Evolutionary conservation across 208 protist genomes (phyloP), one percentile per base, ranked within the genome.

Genomic region (Blastocrithidia nonstop): DNA sequence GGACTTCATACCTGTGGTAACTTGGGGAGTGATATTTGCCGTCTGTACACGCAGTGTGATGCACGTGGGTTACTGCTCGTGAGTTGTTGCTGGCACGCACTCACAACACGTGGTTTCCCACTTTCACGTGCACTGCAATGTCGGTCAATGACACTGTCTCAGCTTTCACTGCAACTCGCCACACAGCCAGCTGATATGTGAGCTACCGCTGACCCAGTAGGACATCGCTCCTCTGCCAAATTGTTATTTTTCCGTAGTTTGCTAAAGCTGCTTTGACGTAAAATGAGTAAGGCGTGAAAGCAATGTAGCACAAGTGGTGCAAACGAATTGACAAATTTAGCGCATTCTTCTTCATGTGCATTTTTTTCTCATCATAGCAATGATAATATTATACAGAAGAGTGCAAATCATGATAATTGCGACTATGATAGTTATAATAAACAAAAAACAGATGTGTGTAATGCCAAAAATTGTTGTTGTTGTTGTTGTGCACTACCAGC

Each of bases 61-160:
- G 63, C 80, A 7, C 65, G 48, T 27, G 78, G 75, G 4, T 42
- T 93, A 43, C 58, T 88, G 50, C 71, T 93, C 6, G 84, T 93
- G 16, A 93, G 84, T 63, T 93, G 84, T 57, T 93, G 84, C 57
- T 93, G 84, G 84, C 76, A 93, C 41, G 66, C 77, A 0, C 49
- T 93, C 8, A 90, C 79, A 16, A 42, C 53, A 19, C 17, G 48
- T 0, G 76, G 74, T 1, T 93, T 93, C 47, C 84, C 84, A 4
- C 55, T 89, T 0, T 86, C 73, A 45, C 28, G n/a, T 4, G 65
- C 70, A 23, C 29, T 89, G 8, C 53, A 43, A 42, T 43, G 47
- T 0, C 65, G 68, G n/a, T 68, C 68, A 16, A 57, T 84, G 58
- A 43, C 55, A 7, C 64, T 53, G 7, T 45, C 76, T 15, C 49